Percentiles rank a stretch among this genome's conserved stretches.
phyloP scores from a whole-genome alignment of 306 rosid species.

The Leucaena leucocephala region DNA sequence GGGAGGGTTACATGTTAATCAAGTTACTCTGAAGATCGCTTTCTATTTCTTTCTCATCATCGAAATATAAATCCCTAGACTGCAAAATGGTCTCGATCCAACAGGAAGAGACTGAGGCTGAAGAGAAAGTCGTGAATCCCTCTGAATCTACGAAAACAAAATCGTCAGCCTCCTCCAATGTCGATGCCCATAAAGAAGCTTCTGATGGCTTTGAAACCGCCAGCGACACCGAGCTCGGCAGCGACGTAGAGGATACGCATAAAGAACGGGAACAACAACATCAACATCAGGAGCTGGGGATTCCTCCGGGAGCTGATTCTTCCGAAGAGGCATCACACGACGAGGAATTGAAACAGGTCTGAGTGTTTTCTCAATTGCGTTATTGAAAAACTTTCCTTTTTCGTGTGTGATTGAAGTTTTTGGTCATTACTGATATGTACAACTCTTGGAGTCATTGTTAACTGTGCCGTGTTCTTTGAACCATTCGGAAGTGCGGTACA shows the following conservation, averaged over 20 bases:
- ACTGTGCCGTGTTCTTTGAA: background rate
- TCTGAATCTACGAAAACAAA: background rate
- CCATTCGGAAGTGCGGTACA: background rate
- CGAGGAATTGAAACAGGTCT: slow-evolving; percentile 23
- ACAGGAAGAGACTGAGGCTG: slow-evolving; percentile 6
- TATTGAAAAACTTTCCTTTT: background rate
- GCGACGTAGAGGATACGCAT: slow-evolving; percentile 18
- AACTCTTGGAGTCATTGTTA: background rate
- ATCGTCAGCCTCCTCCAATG: background rate
- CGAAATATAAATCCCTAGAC: slow-evolving; percentile 1
- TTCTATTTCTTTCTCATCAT: background rate
- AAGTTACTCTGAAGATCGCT: background rate
- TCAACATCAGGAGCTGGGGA: background rate
- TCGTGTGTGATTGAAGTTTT: background rate
- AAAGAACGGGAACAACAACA: background rate
- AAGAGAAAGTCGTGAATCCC: slow-evolving; percentile 3
- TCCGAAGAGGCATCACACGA: background rate
- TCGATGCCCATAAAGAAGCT: slow-evolving; percentile 5
- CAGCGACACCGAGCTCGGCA: slow-evolving; percentile 22
- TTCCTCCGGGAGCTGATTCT: slow-evolving; percentile 17
- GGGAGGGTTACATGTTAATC: background rate
- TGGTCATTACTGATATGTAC: background rate
- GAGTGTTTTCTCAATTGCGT: background rate
- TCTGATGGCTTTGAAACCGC: slow-evolving; percentile 34
- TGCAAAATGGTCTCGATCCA: slow-evolving; percentile 13